Base-by-base conservation (phyloP, 768 basidiomycete species). In the Pleurotus ostreatus region DNA sequence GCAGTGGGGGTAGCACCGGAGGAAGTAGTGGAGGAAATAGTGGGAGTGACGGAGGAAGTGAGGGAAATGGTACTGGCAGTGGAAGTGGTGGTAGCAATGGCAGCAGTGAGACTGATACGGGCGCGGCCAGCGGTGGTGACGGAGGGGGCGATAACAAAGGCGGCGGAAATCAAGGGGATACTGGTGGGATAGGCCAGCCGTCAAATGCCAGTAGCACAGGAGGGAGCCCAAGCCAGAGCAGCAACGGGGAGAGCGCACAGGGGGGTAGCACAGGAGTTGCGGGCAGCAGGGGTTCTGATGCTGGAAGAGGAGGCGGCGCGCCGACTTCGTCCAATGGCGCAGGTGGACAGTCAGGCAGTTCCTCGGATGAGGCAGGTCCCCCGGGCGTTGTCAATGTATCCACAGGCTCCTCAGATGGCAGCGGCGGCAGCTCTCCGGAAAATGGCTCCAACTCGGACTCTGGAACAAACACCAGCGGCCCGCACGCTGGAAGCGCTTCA, bases 11-110 rank as follows among this genome's bases (percentile, higher is more conserved):
- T 54, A 56, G 44, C 46, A 16, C 16, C 40, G 30, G 45, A 51
- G 55, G 18, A 48, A 39, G 16, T 9, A 58, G 55, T 25, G 60
- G 61, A 15, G 59, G 60, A 2, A 60, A 59, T 55, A 57, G 46
- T 26, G 59, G 59, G 8, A 57, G 57, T 37, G 55, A 34, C 7
- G 49, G 39, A 30, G 49, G 47, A 26, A 56, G 57, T 57, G 51
- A 46, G 15, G 46, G 16, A 8, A 55, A 37, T 25, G 30, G 26
- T 38, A 40, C 7, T 16, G 9, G 15, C 55, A 38, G 54, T 5
- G 37, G 20, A 18, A 38, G 55, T 13, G 15, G 48, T 45, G 59
- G 58, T 38, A 57, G 51, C 47, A 49, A 52, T 4, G 56, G 55
- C 13, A 53, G 57, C 39, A 49, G 23, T 34, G 30, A 9, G 30